A percentile compares a stretch with the other conserved stretches of the same genome.
Conservation (phyloP, 345 rosid genomes). For the Gossypium bickii region DNA sequence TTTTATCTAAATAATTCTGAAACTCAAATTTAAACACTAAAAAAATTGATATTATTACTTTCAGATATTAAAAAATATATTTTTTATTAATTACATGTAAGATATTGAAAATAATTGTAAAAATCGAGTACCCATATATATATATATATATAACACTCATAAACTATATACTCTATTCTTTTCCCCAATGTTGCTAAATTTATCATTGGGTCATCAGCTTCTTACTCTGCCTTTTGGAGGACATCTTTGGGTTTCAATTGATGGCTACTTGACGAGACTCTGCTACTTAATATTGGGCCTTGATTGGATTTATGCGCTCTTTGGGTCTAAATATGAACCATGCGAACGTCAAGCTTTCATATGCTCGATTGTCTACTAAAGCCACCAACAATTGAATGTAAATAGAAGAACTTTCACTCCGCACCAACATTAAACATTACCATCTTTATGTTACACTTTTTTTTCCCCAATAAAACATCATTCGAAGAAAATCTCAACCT, state of each 20-base stretch:
- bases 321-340: neutral
- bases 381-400: neutral
- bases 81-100: too few relatives aligned
- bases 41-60: too few relatives aligned
- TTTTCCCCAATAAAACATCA: too few relatives aligned
- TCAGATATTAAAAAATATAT: too few relatives aligned
- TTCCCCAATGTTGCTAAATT: neutral
- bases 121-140: too few relatives aligned
- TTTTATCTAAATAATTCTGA: too few relatives aligned
- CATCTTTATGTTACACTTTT: too few relatives aligned
- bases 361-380: neutral
- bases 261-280: neutral
- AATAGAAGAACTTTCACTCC: neutral
- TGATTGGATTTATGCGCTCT: neutral
- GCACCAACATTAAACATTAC: too few relatives aligned
- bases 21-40: too few relatives aligned
- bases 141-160: neutral
- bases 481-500: too few relatives aligned
- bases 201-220: neutral
- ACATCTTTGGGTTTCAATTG: neutral
- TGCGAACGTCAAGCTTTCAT: neutral
- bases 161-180: neutral
- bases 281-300: neutral
- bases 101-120: too few relatives aligned
- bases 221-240: neutral